Evolutionary conservation across 129 eudicot genomes (phyloP), one percentile per base, ranked within the genome.

Genomic region (Solidago caesia): DNA sequence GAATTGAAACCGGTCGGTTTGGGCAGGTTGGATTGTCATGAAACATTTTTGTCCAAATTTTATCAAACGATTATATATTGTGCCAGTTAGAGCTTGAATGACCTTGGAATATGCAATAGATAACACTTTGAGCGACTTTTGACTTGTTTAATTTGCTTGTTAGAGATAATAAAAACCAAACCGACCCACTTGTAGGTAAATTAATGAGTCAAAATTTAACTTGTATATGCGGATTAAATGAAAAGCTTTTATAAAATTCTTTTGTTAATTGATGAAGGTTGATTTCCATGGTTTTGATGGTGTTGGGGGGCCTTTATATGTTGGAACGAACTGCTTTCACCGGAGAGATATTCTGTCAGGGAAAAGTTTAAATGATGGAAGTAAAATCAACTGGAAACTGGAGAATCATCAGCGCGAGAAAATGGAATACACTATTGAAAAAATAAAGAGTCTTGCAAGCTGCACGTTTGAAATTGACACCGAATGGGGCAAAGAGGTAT

Each of bases 401-500:
- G 71, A 67, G 16, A 75, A 65, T 53, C 59, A 15, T 49, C 59
- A 25, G 0, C 43, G 39, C 8, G 72, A 64, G 27, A 70, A 68
- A 8, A 66, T 55, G 1, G 80, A 77, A 75, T 74, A 41, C 68
- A 43, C 39, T 29, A 77, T 15, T 16, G 85, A 83, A 56, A 75
- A 72, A 67, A 9, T 80, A 53, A 79, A 80, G 68, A 67, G 39
- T 70, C 84, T 88, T 14, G 96, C 89, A 41, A 87, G 84, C 70
- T 88, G 96, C 76, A 79, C 88, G 27, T 87, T 75, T 42, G 98
- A 94, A 81, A 67, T 66, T 14, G 77, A 85, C 72, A 81, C 93
- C 14, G 75, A 85, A 76, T 94, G 98, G 98, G 98, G 98, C 77
- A 77, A 85, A 26, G 88, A 90, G 97, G 98, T 92, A 47, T 73